These are phyloP conservation scores for Nakazawaea wyomingensis DNA, from an alignment of 805 yeast genomes.

Conservation along the genomic window DNA sequence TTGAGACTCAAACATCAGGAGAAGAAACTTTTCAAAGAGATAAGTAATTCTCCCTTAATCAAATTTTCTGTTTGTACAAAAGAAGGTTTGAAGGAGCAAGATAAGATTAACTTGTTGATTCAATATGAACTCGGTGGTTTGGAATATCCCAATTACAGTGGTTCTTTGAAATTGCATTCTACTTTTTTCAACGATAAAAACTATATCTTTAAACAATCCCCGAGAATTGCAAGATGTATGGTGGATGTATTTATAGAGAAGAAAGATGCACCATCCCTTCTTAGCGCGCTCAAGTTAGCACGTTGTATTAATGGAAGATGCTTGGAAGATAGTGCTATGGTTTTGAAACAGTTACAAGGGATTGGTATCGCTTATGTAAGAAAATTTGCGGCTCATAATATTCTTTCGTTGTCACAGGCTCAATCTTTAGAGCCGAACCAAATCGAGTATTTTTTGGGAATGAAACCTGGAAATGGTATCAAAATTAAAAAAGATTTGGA, in stretches of 20 bases:
- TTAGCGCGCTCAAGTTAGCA: conserved; percentile 30
- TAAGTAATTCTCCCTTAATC: conserved; percentile 34
- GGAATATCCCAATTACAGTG: conserved; percentile 39
- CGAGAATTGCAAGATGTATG: conserved; percentile 38
- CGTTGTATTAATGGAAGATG: conserved; percentile 39
- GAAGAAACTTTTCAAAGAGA: conserved; percentile 37
- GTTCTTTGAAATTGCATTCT: conserved; percentile 32
- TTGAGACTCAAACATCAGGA: conserved; percentile 39
- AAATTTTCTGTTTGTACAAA: conserved; percentile 30
- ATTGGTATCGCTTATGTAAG: conserved; percentile 37
- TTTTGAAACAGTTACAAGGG: conserved; percentile 42
- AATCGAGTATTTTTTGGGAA: conserved; percentile 36
- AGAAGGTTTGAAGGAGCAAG: conserved; percentile 23
- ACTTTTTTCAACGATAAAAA: conserved; percentile 40
- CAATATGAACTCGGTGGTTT: conserved; percentile 49
- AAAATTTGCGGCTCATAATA: conserved; percentile 30
- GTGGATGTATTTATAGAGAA: conserved; percentile 37
- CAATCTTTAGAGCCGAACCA: conserved; percentile 23
- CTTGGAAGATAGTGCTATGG: conserved; percentile 45
- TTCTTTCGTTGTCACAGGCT: conserved; percentile 29
- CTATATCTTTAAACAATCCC: conserved; percentile 35
- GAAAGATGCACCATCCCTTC: conserved; percentile 37
- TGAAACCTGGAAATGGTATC: conserved; percentile 35
- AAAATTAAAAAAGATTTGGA: conserved; percentile 30
- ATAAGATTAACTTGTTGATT: conserved; percentile 37